Base-by-base conservation (phyloP, 164 flowering plant genomes). In the Vitis riparia region DNA sequence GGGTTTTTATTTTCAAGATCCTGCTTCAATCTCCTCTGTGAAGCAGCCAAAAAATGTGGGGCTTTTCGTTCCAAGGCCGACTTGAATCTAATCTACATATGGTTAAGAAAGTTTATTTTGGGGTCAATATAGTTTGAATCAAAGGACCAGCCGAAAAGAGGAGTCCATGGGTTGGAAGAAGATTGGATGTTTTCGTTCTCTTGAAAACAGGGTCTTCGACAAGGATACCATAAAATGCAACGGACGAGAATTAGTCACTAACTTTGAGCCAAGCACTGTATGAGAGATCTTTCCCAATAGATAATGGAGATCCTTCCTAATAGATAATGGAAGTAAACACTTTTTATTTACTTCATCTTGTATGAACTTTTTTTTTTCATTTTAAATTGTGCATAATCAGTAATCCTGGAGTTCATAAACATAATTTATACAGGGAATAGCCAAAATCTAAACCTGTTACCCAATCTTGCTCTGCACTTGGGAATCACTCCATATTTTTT, bases 221-320 rank as follows among this genome's bases (percentile, higher is more conserved):
- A 83, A 76, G 79, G 86, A 84, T 66, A 82, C 84, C 6, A 59
- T 83, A 9, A 83, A 77, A 64, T 79, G 81, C 70, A 81, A 68
- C 62, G 83, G 84, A 48, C 79, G 72, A 57, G 86, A 83, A 72
- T 84, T 84, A 1, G 81, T 83, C 59, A 83, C 86, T 14, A 83
- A 83, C 60, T 83, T 83, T 68, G 82, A 79, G 53, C 61, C 82
- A 8, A 78, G 74, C 66, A 58, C 72, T 59, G 81, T 68, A 49
- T 79, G 48, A n/a, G 79, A 68, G 51, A 51, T 60, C 27, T 1
- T 23, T 23, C 27, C 1, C 27, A 23, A 23, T 23, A 23, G 1
- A 23, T 23, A 23, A 23, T 23, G 27, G 27, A 23, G 1, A 10
- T 23, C 47, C 2, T 59, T 68, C 9, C 62, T 17, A 53, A 9